phyloP scores from a whole-genome alignment of 148 eudicot species.

The Vaccinium macrocarpon region DNA sequence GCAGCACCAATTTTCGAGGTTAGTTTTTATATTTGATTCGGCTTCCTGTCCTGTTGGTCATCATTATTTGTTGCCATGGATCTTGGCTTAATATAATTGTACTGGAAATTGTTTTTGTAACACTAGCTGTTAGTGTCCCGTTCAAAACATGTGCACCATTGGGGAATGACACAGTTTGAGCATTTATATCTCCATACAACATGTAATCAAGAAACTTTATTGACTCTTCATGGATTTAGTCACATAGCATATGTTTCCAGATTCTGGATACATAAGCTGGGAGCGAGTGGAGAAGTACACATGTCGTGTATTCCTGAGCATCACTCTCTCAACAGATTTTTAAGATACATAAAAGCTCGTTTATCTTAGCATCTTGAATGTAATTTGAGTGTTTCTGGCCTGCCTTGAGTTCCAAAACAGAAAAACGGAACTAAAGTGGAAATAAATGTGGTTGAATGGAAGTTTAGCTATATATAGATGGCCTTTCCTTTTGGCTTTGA shows the following conservation, averaged over 20 bases:
- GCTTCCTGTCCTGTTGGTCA: background rate
- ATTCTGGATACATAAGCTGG: background rate
- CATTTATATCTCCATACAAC: background rate
- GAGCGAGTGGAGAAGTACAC: background rate
- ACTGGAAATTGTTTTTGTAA: background rate
- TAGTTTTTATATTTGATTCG: background rate
- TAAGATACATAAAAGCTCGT: background rate
- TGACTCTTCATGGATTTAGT: background rate
- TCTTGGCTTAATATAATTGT: background rate
- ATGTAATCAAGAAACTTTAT: background rate
- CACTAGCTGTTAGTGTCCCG: background rate
- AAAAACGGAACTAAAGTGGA: background rate
- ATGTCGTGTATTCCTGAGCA: background rate
- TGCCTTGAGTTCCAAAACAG: background rate
- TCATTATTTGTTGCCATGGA: background rate
- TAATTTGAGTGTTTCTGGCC: background rate
- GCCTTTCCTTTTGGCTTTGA: background rate
- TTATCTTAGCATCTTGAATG: background rate
- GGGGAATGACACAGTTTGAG: background rate
- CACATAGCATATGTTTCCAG: background rate
- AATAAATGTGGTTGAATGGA: background rate
- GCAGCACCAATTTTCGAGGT: conserved; percentile 87
- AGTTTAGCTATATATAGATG: background rate
- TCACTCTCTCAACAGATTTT: background rate
- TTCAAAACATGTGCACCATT: background rate